phyloP scores from a whole-genome alignment of 2,329 filamentous ascomycete species.

The Penicillium sp. region DNA sequence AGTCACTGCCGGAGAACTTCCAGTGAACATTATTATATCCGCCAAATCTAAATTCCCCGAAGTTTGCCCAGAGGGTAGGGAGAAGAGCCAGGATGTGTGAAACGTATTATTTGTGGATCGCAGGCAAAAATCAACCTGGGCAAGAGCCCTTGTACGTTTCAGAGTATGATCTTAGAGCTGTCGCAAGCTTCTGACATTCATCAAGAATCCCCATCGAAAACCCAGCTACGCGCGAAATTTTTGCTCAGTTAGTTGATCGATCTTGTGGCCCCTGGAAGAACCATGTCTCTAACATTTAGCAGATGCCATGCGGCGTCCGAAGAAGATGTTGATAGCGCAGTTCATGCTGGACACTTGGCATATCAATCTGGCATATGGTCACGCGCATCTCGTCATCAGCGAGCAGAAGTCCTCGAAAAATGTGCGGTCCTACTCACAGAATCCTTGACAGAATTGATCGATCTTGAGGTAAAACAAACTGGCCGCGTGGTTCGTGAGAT shows the following conservation, averaged over 20 bases:
- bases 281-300: not conserved
- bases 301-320: constrained; percentile 24
- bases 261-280: too few relatives aligned
- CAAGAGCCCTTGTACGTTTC: constrained; percentile 13
- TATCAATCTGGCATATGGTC: constrained; percentile 26
- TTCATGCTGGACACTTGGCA: constrained; percentile 13
- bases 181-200: not conserved
- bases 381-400: constrained; percentile 21
- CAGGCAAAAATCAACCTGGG: constrained; percentile 19
- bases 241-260: constrained; percentile 17
- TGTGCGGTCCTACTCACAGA: constrained; percentile 19
- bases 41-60: too few relatives aligned
- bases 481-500: constrained; percentile 72
- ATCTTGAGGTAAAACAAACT: constrained; percentile 69
- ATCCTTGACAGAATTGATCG: constrained; percentile 59
- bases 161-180: too few relatives aligned
- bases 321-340: constrained; percentile 18
- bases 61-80: too few relatives aligned
- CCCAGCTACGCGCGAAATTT: constrained; percentile 23
- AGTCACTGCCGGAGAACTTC: too few relatives aligned
- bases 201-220: constrained; percentile 23
- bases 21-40: too few relatives aligned
- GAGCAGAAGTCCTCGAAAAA: constrained; percentile 26
- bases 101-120: constrained; percentile 14
- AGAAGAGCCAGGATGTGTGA: too few relatives aligned